Percentiles rank a stretch among this genome's conserved stretches.
phyloP scores from a whole-genome alignment of 257 asterid genomes.

The Solanum pimpinellifolium region DNA sequence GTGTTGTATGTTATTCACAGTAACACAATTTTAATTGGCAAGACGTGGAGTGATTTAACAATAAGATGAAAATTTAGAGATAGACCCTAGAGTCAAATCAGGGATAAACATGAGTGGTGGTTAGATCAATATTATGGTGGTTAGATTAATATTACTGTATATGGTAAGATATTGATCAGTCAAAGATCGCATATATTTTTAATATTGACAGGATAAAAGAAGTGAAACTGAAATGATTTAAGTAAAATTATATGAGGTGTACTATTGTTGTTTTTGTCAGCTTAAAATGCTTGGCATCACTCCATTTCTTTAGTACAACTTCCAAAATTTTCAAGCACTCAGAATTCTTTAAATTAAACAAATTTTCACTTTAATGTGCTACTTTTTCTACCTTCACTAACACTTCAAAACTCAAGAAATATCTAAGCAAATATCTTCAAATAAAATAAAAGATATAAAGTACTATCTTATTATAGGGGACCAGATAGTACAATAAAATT shows the following conservation, averaged over 20 bases:
- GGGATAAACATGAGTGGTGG: background rate
- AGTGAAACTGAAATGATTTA: background rate
- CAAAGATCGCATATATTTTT: background rate
- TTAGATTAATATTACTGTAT: background rate
- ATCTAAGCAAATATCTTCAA: background rate
- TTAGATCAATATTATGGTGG: background rate
- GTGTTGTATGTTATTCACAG: background rate
- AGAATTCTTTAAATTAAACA: background rate
- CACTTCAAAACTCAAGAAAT: background rate
- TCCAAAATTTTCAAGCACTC: background rate
- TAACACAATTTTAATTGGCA: background rate
- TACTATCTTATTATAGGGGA: background rate
- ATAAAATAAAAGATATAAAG: background rate
- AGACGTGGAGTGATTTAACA: background rate
- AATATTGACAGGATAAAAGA: background rate
- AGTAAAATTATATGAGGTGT: background rate
- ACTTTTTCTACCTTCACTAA: background rate
- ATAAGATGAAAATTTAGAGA: background rate
- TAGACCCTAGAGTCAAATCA: background rate
- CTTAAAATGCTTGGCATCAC: background rate
- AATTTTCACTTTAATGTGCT: background rate
- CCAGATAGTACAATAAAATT: background rate
- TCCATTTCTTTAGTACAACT: background rate
- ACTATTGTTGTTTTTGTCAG: background rate
- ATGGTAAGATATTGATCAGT: background rate